Conservation (phyloP, 2,329 filamentous ascomycete genomes). For the Fusarium sp. region DNA sequence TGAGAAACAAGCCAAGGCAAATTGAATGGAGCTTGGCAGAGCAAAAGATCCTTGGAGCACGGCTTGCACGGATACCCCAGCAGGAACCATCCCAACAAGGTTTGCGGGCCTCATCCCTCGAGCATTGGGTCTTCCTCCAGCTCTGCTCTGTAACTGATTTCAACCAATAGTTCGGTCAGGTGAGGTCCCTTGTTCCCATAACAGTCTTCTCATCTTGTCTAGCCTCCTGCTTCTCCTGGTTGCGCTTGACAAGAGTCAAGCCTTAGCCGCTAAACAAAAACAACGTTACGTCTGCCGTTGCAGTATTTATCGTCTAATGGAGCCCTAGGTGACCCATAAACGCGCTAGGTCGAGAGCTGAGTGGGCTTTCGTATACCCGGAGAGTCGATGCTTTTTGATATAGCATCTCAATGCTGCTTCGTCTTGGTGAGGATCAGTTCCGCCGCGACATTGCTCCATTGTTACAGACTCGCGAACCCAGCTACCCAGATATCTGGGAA, state of each 20-base stretch:
- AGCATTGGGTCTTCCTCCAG: slow-evolving; percentile 6
- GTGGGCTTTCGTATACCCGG: slow-evolving; percentile 13
- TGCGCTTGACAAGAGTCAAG: slow-evolving; percentile 9
- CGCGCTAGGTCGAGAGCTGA: slow-evolving; percentile 20
- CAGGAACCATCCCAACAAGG: neutral
- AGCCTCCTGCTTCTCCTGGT: slow-evolving; percentile 15
- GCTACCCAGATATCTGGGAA: slow-evolving; percentile 18
- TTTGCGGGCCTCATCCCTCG: slow-evolving; percentile 14
- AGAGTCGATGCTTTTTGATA: slow-evolving; percentile 6
- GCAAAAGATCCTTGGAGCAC: slow-evolving; percentile 31
- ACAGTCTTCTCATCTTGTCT: slow-evolving; percentile 24
- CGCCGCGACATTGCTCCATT: neutral
- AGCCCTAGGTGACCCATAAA: slow-evolving; percentile 11
- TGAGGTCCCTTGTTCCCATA: slow-evolving; percentile 14
- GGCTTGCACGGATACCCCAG: neutral
- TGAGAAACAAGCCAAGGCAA: slow-evolving; percentile 22
- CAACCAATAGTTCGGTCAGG: slow-evolving; percentile 1
- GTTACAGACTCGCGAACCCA: neutral
- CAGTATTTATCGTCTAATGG: slow-evolving; percentile 21
- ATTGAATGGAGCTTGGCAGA: slow-evolving; percentile 32
- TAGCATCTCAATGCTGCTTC: slow-evolving; percentile 10
- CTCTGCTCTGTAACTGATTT: slow-evolving; percentile 1
- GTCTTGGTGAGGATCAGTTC: slow-evolving; percentile 18
- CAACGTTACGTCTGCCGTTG: slow-evolving; percentile 36
- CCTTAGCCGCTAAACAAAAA: slow-evolving; percentile 31